Evolutionary conservation across 202 grass and related monocot species (phyloP).

Genomic region (Digitaria exilis): DNA sequence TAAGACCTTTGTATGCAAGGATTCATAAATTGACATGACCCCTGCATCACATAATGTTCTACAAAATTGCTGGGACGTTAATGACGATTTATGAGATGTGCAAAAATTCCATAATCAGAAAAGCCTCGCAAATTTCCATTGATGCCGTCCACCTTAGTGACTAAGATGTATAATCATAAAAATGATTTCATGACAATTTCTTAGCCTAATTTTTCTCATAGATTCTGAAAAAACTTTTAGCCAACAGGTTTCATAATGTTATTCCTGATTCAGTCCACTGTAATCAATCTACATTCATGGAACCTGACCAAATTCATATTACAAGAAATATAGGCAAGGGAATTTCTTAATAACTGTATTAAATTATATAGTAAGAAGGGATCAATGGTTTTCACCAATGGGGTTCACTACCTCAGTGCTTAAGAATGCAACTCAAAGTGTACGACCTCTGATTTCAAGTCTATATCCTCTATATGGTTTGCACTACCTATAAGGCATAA

Average conservation of each 20-base stretch:
- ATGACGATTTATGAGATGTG: neutral
- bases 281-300: neutral
- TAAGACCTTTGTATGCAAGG: neutral
- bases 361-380: neutral
- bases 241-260: neutral
- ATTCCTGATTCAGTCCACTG: neutral
- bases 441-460: neutral
- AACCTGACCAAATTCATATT: slow-evolving; percentile 11
- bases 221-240: slow-evolving; percentile 9
- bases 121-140: neutral
- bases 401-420: neutral
- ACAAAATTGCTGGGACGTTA: neutral
- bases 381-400: neutral
- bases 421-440: neutral
- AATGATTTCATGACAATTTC: slow-evolving; percentile 10
- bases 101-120: neutral
- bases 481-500: neutral
- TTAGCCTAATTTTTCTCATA: neutral
- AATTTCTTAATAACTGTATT: neutral
- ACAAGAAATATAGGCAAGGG: slow-evolving; percentile 19
- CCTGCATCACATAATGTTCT: neutral
- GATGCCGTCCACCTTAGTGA: neutral
- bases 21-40: slow-evolving; percentile 11
- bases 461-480: slow-evolving; percentile 4
- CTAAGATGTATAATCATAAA: neutral